Conservation (phyloP, 1,284 basidiomycete genomes). For the Trametes versicolor region DNA sequence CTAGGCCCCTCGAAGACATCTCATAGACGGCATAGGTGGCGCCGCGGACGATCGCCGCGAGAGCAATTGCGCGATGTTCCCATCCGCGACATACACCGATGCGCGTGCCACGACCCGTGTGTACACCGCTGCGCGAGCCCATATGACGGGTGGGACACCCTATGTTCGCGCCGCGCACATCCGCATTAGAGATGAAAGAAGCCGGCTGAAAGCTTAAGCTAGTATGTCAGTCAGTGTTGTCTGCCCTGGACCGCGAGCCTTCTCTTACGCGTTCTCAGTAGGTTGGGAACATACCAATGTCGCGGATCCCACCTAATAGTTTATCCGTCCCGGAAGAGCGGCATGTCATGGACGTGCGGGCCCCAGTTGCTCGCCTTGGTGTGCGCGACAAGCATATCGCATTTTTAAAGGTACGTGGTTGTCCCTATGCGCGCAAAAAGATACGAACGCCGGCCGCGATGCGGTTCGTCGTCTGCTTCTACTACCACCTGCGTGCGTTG, state of each 20-base stretch:
- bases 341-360: not conserved
- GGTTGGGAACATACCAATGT: constrained; percentile 16
- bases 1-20: no score
- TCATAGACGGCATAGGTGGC: no score
- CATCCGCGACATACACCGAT: not conserved
- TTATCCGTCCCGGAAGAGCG: constrained; percentile 7
- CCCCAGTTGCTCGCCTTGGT: no score
- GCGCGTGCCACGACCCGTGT: not conserved
- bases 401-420: not conserved
- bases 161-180: not conserved
- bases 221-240: constrained; percentile 2
- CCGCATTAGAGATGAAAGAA: constrained; percentile 2
- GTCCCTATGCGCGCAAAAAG: not conserved
- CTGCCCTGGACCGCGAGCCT: not conserved
- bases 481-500: not conserved
- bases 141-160: not conserved
- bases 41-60: constrained; percentile 1
- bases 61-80: not conserved
- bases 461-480: not conserved
- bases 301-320: not conserved
- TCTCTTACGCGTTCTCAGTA: constrained; percentile 10
- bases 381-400: not conserved
- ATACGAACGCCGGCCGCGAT: not conserved
- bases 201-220: constrained; percentile 1
- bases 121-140: not conserved